Base-by-base conservation (phyloP, 495 filamentous ascomycete species). In the Lophiostoma macrostomum region DNA sequence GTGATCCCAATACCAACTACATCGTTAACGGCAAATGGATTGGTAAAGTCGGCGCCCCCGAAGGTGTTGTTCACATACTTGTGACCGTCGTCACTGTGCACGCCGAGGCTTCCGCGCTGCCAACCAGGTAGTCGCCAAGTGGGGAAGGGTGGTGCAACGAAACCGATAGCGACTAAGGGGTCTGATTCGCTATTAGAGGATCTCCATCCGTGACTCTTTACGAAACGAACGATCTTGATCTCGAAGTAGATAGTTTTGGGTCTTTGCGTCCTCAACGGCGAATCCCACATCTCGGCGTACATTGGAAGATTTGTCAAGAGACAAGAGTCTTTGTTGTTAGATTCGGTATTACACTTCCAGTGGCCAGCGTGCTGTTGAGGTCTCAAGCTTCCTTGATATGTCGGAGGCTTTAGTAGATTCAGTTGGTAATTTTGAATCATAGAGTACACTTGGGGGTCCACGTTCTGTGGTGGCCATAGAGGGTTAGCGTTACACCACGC, bases 71-170 rank as follows among this genome's bases (percentile, higher is more conserved):
- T 94, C 53, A 93, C 76, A 67, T 87, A 97, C 58, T 81, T 77
- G 60, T 87, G 82, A 10, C 91, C 91, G 67, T 97, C 91, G 65
- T 97, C 91, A 2, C 87, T 86, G 60, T 95, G 93, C 10, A 96
- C 83, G 5, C 78, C 91, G n/a, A 96, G 63, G 37, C 83, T 87
- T 1, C 80, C 90, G 24, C 91, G 74, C 64, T 97, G 84, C 91
- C 91, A 96, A 1, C 91, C 91, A 0, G 91, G 91, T 48, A 93
- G 78, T 34, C 91, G 80, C 78, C 90, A 96, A 0, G 78, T 75
- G 0, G 91, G 91, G 68, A 95, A 96, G 16, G 91, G 91, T 39
- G 83, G 79, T 1, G 86, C 90, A 1, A 73, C 73, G 69, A 83
- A 95, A 4, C 91, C 91, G 7, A 97, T 67, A 0, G 88, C 83